phyloP scores from a whole-genome alignment of 2,329 filamentous ascomycete species.

The Alternaria ventricosa region DNA sequence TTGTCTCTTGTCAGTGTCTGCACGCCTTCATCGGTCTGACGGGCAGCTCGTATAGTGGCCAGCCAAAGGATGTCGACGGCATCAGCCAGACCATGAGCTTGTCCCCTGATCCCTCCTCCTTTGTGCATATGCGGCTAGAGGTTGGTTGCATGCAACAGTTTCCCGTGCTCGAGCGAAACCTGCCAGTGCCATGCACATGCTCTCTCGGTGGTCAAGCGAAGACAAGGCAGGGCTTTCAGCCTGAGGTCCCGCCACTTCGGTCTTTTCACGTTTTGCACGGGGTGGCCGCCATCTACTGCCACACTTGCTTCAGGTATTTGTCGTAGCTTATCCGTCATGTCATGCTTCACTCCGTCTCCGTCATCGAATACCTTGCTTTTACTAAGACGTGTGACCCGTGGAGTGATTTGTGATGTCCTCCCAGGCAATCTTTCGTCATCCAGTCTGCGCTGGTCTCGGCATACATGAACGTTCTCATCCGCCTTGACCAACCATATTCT shows the following conservation, averaged over 20 bases:
- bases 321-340: background rate
- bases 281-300: background rate
- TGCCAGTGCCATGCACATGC: constrained; percentile 8
- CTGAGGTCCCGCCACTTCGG: constrained; percentile 28
- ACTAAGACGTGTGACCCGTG: background rate
- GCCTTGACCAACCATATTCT: constrained; percentile 25
- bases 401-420: background rate
- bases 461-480: constrained; percentile 20
- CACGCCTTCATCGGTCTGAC: constrained; percentile 18
- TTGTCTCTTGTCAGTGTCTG: constrained; percentile 10
- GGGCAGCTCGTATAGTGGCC: constrained; percentile 22
- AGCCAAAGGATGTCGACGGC: constrained; percentile 26
- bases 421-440: background rate
- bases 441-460: constrained; percentile 15
- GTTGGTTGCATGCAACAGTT: constrained; percentile 40
- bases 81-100: constrained; percentile 22
- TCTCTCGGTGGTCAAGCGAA: constrained; percentile 8
- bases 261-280: constrained; percentile 2
- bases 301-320: background rate
- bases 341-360: background rate
- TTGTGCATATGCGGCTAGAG: constrained; percentile 48
- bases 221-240: constrained; percentile 11
- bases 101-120: constrained; percentile 34
- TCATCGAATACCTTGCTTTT: background rate
- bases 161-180: constrained; percentile 38